Base-by-base conservation (phyloP, 2,329 filamentous ascomycete species). In the Clarireedia paspali region DNA sequence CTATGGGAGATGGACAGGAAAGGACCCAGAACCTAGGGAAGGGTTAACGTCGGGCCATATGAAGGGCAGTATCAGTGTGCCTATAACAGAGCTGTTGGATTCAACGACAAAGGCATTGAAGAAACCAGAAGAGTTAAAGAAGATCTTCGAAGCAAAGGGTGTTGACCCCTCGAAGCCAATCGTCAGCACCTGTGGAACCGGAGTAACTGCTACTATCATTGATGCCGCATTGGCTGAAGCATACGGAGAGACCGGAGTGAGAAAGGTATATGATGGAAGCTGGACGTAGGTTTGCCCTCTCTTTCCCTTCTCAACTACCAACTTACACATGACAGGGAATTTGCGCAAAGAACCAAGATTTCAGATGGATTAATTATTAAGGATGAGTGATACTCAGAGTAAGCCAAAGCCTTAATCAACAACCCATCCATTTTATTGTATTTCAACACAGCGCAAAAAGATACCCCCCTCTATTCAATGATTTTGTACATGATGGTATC, bases 31-130 rank as follows among this genome's bases (percentile, higher is more conserved):
- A 73, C 94, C 94, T 2, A 82, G 94, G 60, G 82, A 88, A 59
- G 91, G 89, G 57, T 74, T 99, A 42, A 85, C 88, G 0, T 95
- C 90, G 5, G 94, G 94, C 17, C 92, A 99, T 73, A 89, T 97
- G 71, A 94, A 94, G 2, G 86, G 90, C 30, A 89, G 91, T 17
- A 87, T 88, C 68, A 95, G 83, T 63, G 76, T 99, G 27, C 89
- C 94, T 1, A 86, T 96, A 63, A 81, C 80, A 53, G 81, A 87
- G 12, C 77, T 99, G 7, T 78, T 99, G 40, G 89, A 97, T 67
- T 85, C 89, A 0, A 76, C 85, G 57, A 92, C 87, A 58, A 96
- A 95, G 75, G 79, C 89, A 0, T 84, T 94, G 63, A 79, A 91
- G 20, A 80, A 90, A 0, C 76, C 79, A 0, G 81, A 88, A 12